These are phyloP conservation scores for Elsinoe australis DNA, from an alignment of 2,329 filamentous ascomycete genomes.

Conservation along the genomic window DNA sequence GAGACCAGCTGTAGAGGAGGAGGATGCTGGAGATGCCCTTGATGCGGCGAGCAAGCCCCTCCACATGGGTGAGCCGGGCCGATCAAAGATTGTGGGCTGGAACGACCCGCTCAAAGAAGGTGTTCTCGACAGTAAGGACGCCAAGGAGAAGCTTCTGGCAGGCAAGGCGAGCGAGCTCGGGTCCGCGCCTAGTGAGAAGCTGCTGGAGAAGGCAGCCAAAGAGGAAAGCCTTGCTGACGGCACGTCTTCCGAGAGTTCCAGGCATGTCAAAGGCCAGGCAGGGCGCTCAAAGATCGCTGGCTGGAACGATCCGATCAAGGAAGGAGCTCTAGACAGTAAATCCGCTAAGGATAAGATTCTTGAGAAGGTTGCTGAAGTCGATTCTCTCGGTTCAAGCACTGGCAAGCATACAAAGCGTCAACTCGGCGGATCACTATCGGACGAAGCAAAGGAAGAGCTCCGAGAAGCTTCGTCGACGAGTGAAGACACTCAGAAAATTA, in stretches of 20 bases:
- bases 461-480: neutral
- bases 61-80: conserved; percentile 18
- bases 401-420: conserved; percentile 16
- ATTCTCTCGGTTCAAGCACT: conserved; percentile 3
- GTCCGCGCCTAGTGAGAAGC: conserved; percentile 3
- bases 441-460: conserved; percentile 1
- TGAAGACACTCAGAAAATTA: conserved; percentile 1
- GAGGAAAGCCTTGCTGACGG: conserved; percentile 1
- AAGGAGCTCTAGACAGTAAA: too few relatives aligned
- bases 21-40: conserved; percentile 11
- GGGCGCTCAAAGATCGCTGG: neutral
- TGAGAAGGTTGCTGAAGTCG: conserved; percentile 9
- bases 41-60: conserved; percentile 13
- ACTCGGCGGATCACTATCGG: neutral
- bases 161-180: conserved; percentile 1
- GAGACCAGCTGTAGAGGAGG: neutral
- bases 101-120: conserved; percentile 21
- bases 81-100: conserved; percentile 22
- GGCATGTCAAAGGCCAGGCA: neutral
- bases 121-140: conserved; percentile 18
- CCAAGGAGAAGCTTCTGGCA: conserved; percentile 8
- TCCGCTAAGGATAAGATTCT: too few relatives aligned
- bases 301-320: too few relatives aligned
- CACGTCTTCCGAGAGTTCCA: neutral
- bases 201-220: neutral